Conservation (phyloP, 164 flowering plant genomes). For the Santalum album region DNA sequence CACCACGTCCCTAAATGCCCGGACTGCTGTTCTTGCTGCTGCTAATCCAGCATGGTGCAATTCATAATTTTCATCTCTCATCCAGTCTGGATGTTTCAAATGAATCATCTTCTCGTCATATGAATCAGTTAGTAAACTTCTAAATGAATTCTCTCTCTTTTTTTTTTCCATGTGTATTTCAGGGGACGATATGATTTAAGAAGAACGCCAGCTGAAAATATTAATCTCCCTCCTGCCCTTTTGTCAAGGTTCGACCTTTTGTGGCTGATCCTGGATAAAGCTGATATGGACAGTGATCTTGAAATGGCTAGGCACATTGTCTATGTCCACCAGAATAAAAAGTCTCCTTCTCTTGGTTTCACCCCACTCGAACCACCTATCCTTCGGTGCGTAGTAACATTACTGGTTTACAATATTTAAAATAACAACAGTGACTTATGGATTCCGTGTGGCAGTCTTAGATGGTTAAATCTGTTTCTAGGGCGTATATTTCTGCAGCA, state of each 20-base stretch:
- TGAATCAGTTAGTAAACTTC: too few species aligned
- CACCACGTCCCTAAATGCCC: slow-evolving; percentile 93
- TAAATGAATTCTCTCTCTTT: background rate
- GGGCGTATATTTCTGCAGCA: slow-evolving; percentile 93
- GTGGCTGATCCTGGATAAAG: slow-evolving; percentile 92
- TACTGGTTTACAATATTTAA: too few species aligned
- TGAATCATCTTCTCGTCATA: too few species aligned
- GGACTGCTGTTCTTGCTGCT: slow-evolving; percentile 98
- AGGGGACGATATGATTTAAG: slow-evolving; percentile 99
- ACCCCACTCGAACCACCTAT: slow-evolving; percentile 87
- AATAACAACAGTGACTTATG: too few species aligned
- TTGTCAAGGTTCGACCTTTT: slow-evolving; percentile 93
- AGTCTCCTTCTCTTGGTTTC: slow-evolving; percentile 95
- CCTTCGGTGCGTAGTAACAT: slow-evolving; percentile 70
- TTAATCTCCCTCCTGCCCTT: slow-evolving; percentile 98
- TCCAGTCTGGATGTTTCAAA: too few species aligned
- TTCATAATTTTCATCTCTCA: background rate
- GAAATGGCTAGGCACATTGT: slow-evolving; percentile 95
- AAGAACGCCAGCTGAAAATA: slow-evolving; percentile 97
- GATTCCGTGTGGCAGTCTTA: too few species aligned
- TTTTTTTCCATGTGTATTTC: slow-evolving; percentile 14
- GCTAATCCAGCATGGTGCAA: slow-evolving; percentile 97
- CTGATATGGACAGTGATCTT: slow-evolving; percentile 97
- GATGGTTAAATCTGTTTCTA: too few species aligned
- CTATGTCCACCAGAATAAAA: slow-evolving; percentile 83